These are phyloP conservation scores for Platanthera guangdongensis DNA, from an alignment of 106 monocot genomes.

Conservation along the genomic window DNA sequence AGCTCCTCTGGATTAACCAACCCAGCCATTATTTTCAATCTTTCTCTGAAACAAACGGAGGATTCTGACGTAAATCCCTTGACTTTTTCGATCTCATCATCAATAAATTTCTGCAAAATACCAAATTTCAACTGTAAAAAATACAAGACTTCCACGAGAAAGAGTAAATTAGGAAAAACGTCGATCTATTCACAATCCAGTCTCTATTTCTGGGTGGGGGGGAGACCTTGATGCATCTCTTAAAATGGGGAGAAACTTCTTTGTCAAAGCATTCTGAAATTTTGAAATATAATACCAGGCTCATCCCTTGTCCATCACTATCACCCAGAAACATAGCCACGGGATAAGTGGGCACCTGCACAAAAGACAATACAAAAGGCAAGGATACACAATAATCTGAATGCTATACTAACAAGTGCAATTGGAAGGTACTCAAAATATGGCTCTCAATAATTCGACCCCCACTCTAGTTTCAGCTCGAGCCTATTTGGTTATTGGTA, in stretches of 20 bases:
- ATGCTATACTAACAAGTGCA: not conserved
- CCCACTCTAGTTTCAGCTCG: too few relatives aligned
- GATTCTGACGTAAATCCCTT: slow-evolving; percentile 79
- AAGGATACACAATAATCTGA: not conserved
- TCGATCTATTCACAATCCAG: not conserved
- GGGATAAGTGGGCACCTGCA: slow-evolving; percentile 87
- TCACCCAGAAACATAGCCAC: slow-evolving; percentile 83
- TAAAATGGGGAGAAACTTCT: slow-evolving; percentile 56
- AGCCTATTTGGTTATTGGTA: too few relatives aligned
- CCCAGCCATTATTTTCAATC: slow-evolving; percentile 84
- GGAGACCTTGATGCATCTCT: slow-evolving; percentile 64
- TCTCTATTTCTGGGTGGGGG: not conserved
- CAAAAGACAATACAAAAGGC: not conserved
- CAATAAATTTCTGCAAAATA: slow-evolving; percentile 61
- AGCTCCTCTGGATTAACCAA: slow-evolving; percentile 85
- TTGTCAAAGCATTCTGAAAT: slow-evolving; percentile 69
- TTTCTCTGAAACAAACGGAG: slow-evolving; percentile 60
- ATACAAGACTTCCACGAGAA: not conserved
- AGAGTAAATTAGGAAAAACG: not conserved
- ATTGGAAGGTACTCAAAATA: not conserved
- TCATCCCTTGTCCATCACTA: slow-evolving; percentile 85
- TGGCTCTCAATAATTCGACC: too few relatives aligned
- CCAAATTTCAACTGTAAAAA: slow-evolving; percentile 1
- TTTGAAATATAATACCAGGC: slow-evolving; percentile 83
- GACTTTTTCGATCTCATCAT: slow-evolving; percentile 79